phyloP scores from a whole-genome alignment of 2,329 filamentous ascomycete species.

The Colletotrichum australisinense region DNA sequence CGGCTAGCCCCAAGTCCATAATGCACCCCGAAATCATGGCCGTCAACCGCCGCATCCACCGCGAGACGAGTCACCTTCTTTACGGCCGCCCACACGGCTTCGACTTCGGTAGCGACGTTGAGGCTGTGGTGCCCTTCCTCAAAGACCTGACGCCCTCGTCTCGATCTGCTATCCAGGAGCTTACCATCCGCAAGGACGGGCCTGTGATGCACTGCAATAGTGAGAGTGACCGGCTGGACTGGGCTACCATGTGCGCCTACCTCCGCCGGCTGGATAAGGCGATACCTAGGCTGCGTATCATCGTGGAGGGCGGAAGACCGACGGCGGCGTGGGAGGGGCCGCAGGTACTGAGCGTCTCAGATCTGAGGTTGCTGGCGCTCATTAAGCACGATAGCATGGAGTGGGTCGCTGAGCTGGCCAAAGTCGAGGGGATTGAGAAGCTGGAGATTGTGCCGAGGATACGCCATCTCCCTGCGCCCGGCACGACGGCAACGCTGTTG shows the following conservation, averaged over 20 bases:
- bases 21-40: constrained; percentile 59
- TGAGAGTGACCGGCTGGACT: constrained; percentile 56
- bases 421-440: constrained; percentile 59
- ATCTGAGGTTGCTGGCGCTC: constrained; percentile 58
- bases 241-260: constrained; percentile 63
- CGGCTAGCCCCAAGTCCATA: constrained; percentile 51
- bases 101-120: constrained; percentile 69
- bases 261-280: constrained; percentile 47
- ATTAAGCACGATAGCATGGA: constrained; percentile 63
- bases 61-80: constrained; percentile 66
- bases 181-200: constrained; percentile 67
- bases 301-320: constrained; percentile 67
- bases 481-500: constrained; percentile 65
- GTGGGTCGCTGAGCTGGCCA: constrained; percentile 67
- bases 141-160: constrained; percentile 63
- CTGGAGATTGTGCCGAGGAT: constrained; percentile 65
- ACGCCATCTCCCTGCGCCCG: constrained; percentile 63
- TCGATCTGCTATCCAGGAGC: constrained; percentile 57
- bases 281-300: constrained; percentile 58
- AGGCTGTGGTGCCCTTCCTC: constrained; percentile 70
- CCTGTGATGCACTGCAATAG: constrained; percentile 60
- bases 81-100: constrained; percentile 67
- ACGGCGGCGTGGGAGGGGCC: constrained; percentile 63
- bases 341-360: constrained; percentile 54
- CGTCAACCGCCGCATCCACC: constrained; percentile 59